Evolutionary conservation across 1,284 basidiomycete genomes (phyloP).

Genomic region (Kwoniella shivajii): DNA sequence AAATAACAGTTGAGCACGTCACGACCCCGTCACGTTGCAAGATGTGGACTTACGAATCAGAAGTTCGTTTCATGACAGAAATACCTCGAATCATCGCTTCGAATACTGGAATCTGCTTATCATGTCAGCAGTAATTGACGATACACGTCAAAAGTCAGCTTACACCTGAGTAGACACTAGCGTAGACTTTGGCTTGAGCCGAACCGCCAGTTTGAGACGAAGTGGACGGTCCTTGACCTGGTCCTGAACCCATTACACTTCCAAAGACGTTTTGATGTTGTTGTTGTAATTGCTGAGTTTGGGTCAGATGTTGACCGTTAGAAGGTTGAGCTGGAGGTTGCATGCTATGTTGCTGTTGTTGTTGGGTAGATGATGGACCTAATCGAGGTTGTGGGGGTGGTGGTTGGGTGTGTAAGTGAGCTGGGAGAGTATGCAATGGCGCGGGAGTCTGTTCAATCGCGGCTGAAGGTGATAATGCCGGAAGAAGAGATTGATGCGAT

Average conservation of each 20-base stretch:
- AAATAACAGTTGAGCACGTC: neutral
- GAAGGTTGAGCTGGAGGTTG: constrained; percentile 14
- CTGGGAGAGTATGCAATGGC: constrained; percentile 31
- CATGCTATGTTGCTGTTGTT: constrained; percentile 6
- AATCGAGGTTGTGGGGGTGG: constrained; percentile 20
- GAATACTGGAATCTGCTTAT: constrained; percentile 64
- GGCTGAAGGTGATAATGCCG: constrained; percentile 28
- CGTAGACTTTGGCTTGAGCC: constrained; percentile 47
- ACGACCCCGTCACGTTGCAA: neutral
- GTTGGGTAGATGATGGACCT: constrained; percentile 2
- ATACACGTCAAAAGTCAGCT: constrained; percentile 6
- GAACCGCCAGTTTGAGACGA: constrained; percentile 23
- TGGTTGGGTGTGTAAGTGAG: constrained; percentile 24
- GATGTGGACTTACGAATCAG: constrained; percentile 75
- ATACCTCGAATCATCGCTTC: constrained; percentile 97
- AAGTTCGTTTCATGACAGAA: constrained; percentile 94
- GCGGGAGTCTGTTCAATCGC: constrained; percentile 32
- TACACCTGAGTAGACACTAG: constrained; percentile 53
- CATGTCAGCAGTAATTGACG: neutral
- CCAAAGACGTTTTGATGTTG: constrained; percentile 43
- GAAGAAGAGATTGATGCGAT: constrained; percentile 34
- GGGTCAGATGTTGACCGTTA: constrained; percentile 11
- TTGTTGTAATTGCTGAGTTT: constrained; percentile 16
- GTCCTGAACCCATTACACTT: constrained; percentile 44
- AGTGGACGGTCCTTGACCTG: constrained; percentile 37